A percentile compares a stretch with the other conserved stretches of the same genome.
Conservation (phyloP, 495 filamentous ascomycete genomes). For the Lentithecium fluviatile region DNA sequence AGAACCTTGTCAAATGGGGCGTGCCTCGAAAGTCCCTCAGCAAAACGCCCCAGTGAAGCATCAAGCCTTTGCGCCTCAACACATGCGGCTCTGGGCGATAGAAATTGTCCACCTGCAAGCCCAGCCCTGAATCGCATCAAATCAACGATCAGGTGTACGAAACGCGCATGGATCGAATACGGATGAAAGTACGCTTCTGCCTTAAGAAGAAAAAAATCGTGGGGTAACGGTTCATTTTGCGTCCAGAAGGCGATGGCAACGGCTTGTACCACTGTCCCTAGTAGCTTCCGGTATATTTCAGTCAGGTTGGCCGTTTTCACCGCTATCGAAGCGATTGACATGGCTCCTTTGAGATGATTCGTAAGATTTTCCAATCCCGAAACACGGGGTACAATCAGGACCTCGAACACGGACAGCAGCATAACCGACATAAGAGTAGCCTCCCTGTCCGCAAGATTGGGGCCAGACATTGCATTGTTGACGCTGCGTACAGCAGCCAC, state of each 20-base stretch:
- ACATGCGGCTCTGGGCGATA: conserved; percentile 2
- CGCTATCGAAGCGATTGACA: conserved; percentile 18
- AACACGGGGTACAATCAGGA: conserved; percentile 7
- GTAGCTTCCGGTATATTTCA: too few relatives aligned
- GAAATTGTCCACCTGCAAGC: conserved; percentile 14
- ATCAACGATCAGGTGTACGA: conserved; percentile 16
- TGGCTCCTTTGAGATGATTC: conserved; percentile 25
- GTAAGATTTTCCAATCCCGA: conserved; percentile 16
- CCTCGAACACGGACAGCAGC: conserved; percentile 24
- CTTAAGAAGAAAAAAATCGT: conserved; percentile 2
- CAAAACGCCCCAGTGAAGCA: too few relatives aligned
- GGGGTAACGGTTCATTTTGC: too few relatives aligned
- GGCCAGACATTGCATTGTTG: conserved; percentile 7
- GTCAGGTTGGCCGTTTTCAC: too few relatives aligned
- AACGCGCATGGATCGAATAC: neutral
- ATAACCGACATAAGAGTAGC: conserved; percentile 23
- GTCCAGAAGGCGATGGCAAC: too few relatives aligned
- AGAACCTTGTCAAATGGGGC: too few relatives aligned
- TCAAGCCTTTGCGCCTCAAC: neutral
- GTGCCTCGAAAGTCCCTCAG: too few relatives aligned
- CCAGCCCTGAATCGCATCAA: conserved; percentile 16
- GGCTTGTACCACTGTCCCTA: too few relatives aligned
- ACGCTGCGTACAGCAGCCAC: conserved; percentile 17
- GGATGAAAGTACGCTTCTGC: neutral
- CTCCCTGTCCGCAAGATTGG: conserved; percentile 4